A percentile compares a stretch with the other conserved stretches of the same genome.
Conservation (phyloP, 176 grass and related monocot species). For the Avena atlantica region DNA sequence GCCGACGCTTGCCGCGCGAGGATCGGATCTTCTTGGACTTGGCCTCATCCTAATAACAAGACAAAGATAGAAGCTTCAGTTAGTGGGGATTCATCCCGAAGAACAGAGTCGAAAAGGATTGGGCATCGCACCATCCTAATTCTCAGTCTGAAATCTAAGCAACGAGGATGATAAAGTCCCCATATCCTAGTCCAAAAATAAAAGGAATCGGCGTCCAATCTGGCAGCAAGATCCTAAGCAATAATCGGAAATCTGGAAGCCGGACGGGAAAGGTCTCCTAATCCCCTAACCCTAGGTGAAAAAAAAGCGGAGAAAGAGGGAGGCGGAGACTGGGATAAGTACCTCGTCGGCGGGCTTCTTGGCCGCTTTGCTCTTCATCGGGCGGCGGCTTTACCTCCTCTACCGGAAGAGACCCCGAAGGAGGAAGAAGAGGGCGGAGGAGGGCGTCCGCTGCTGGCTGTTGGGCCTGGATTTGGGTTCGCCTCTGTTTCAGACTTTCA, state of each 20-base stretch:
- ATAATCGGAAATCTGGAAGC: background rate
- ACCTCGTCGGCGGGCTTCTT: slow-evolving; percentile 47
- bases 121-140: background rate
- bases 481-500: background rate
- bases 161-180: background rate
- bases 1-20: slow-evolving; percentile 45
- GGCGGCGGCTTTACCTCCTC: background rate
- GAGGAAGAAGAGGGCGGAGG: slow-evolving; percentile 6
- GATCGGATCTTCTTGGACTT: slow-evolving; percentile 51
- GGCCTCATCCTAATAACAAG: slow-evolving; percentile 51
- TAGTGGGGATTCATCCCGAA: background rate
- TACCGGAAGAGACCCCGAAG: slow-evolving; percentile 21
- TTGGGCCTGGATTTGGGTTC: slow-evolving; percentile 31
- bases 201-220: background rate
- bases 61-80: slow-evolving; percentile 1
- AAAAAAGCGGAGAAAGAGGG: background rate
- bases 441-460: background rate
- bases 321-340: background rate
- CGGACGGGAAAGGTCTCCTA: background rate
- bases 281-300: slow-evolving; percentile 10
- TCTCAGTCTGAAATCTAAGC: background rate
- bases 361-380: slow-evolving; percentile 45
- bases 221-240: slow-evolving; percentile 11
- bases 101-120: background rate
- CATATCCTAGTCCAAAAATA: slow-evolving; percentile 18